These are phyloP conservation scores for Rhynchosporium graminicola DNA, from an alignment of 2,329 filamentous ascomycete species.

Conservation along the genomic window DNA sequence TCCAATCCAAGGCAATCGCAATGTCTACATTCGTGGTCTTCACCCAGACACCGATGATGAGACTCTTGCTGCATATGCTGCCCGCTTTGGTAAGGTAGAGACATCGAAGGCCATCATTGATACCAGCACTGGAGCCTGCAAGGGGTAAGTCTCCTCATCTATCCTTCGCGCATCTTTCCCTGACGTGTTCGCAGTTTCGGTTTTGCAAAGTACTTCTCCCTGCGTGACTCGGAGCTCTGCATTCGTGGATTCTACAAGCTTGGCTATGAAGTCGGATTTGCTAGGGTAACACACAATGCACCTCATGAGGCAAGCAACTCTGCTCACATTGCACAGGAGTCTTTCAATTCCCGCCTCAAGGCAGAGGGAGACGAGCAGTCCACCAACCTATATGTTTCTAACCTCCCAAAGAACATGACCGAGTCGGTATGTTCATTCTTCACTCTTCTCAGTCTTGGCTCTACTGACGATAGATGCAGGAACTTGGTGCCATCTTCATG, in stretches of 20 bases:
- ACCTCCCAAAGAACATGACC: slow-evolving; percentile 87
- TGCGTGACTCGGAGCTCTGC: slow-evolving; percentile 88
- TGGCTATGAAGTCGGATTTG: slow-evolving; percentile 97
- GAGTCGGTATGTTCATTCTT: slow-evolving; percentile 68
- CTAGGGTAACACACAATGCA: slow-evolving; percentile 62
- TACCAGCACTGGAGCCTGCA: slow-evolving; percentile 88
- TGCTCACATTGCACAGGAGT: slow-evolving; percentile 64
- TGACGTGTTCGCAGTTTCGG: slow-evolving; percentile 67
- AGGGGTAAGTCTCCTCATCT: slow-evolving; percentile 66
- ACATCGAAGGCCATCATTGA: slow-evolving; percentile 99
- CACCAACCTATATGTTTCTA: slow-evolving; percentile 97
- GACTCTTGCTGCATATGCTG: slow-evolving; percentile 77
- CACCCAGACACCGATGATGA: slow-evolving; percentile 95
- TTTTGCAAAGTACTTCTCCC: slow-evolving; percentile 92
- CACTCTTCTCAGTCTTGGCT: not conserved
- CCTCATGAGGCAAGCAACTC: slow-evolving; percentile 19
- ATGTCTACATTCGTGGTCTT: slow-evolving; percentile 96
- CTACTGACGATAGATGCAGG: slow-evolving; percentile 49
- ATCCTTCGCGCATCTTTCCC: not conserved
- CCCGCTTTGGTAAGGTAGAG: slow-evolving; percentile 89
- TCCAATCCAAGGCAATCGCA: slow-evolving; percentile 86
- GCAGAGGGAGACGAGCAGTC: slow-evolving; percentile 86
- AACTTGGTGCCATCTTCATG: slow-evolving; percentile 75
- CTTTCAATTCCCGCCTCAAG: slow-evolving; percentile 97
- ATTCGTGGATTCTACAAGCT: slow-evolving; percentile 94